These are phyloP conservation scores for Darksidea phi DNA, from an alignment of 495 filamentous ascomycete genomes.

Conservation along the genomic window DNA sequence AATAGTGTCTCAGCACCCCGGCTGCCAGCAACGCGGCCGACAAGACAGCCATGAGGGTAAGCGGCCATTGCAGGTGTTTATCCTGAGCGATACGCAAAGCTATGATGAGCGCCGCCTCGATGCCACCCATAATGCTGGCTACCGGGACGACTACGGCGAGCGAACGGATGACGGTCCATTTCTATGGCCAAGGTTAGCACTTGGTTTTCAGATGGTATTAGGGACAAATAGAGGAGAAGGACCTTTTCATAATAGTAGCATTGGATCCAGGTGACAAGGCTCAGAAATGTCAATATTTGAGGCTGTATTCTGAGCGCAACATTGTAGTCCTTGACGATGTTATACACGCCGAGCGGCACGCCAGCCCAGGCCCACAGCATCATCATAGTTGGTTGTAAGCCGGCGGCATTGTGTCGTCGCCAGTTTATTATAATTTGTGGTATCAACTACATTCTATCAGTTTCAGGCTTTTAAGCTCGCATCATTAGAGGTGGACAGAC, in stretches of 20 bases:
- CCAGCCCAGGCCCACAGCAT: conserved; percentile 64
- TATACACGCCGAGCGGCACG: conserved; percentile 64
- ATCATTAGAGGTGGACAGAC: conserved; percentile 31
- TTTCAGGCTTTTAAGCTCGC: neutral
- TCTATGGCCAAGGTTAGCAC: conserved; percentile 36
- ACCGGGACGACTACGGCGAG: conserved; percentile 45
- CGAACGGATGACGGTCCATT: conserved; percentile 49
- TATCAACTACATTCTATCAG: conserved; percentile 49
- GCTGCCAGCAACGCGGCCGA: conserved; percentile 57
- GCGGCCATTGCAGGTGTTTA: conserved; percentile 50
- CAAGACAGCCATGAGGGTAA: conserved; percentile 60
- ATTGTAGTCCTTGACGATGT: conserved; percentile 61
- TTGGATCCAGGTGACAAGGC: conserved; percentile 63
- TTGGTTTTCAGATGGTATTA: neutral
- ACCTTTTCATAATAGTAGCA: conserved; percentile 62
- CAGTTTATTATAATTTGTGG: conserved; percentile 67
- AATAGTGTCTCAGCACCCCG: conserved; percentile 56
- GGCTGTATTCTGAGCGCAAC: conserved; percentile 60
- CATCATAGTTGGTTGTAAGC: conserved; percentile 65
- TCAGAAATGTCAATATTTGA: conserved; percentile 61
- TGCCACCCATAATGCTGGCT: conserved; percentile 49
- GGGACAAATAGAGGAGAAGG: conserved; percentile 11
- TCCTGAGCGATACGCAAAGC: conserved; percentile 48
- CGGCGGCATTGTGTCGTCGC: conserved; percentile 57
- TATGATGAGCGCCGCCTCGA: conserved; percentile 54